Conservation (phyloP, 2,329 filamentous ascomycete genomes). For the Fusarium setosum region DNA sequence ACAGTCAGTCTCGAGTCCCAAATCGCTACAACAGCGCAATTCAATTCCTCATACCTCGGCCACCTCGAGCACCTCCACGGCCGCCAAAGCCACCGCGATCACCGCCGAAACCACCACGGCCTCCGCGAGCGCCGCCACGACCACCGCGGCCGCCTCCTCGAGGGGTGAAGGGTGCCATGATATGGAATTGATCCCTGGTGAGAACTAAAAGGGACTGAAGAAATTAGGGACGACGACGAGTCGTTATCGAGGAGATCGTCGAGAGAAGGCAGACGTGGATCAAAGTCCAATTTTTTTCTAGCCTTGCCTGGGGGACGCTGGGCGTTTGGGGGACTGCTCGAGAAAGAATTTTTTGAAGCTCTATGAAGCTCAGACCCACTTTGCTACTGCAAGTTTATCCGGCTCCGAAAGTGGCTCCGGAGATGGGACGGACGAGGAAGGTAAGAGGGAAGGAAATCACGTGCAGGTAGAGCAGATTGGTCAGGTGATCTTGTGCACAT, state of each 20-base stretch:
- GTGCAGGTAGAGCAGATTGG: slow-evolving; percentile 21
- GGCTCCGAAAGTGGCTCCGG: slow-evolving; percentile 30
- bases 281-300: slow-evolving; percentile 45
- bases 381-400: slow-evolving; percentile 39
- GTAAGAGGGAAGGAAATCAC: slow-evolving; percentile 28
- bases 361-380: slow-evolving; percentile 43
- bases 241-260: slow-evolving; percentile 32
- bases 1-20: slow-evolving; percentile 43
- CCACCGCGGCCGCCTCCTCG: slow-evolving; percentile 48
- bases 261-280: slow-evolving; percentile 43
- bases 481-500: slow-evolving; percentile 41
- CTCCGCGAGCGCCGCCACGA: slow-evolving; percentile 50
- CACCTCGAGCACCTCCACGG: slow-evolving; percentile 42
- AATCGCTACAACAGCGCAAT: slow-evolving; percentile 13
- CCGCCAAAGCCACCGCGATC: slow-evolving; percentile 49
- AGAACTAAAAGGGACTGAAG: slow-evolving; percentile 40
- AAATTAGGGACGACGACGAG: slow-evolving; percentile 29
- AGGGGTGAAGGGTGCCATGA: slow-evolving; percentile 48
- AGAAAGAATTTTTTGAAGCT: slow-evolving; percentile 55
- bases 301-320: slow-evolving; percentile 43
- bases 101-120: slow-evolving; percentile 50
- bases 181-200: slow-evolving; percentile 34
- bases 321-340: slow-evolving; percentile 40
- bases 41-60: slow-evolving; percentile 33
- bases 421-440: slow-evolving; percentile 17